phyloP scores from a whole-genome alignment of 106 monocot genomes.

The Amphibolis antarctica region DNA sequence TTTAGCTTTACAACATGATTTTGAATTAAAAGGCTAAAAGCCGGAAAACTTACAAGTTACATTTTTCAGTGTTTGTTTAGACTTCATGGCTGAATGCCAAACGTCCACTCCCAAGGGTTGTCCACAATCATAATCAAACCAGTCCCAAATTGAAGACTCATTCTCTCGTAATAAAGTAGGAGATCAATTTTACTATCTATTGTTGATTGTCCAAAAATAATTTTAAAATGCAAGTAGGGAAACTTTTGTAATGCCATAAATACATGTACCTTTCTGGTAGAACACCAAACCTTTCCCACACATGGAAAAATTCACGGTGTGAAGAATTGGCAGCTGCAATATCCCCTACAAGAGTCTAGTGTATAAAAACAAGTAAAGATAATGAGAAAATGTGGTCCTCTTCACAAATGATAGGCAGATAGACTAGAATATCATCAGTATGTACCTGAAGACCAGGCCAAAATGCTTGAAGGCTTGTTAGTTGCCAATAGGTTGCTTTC shows the following conservation, averaged over 20 bases:
- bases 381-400: neutral
- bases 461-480: constrained; percentile 94
- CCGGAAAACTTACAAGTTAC: no score
- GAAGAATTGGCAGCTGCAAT: constrained; percentile 72
- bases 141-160: no score
- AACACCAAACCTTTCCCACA: constrained; percentile 85
- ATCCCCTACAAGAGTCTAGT: constrained; percentile 80
- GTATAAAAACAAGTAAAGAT: neutral
- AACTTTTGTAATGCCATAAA: neutral
- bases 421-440: neutral
- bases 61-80: no score
- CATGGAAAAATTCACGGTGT: constrained; percentile 81
- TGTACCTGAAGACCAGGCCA: constrained; percentile 95
- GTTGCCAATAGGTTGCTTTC: constrained; percentile 89
- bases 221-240: neutral
- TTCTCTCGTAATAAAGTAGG: no score
- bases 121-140: no score
- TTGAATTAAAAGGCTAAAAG: no score
- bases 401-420: neutral
- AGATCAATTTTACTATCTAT: no score
- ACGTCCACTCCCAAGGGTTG: no score
- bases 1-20: no score
- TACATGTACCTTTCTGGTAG: constrained; percentile 66
- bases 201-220: neutral
- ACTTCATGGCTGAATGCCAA: no score